Conservation (phyloP, 495 filamentous ascomycete species). For the Annulohypoxylon nitens region DNA sequence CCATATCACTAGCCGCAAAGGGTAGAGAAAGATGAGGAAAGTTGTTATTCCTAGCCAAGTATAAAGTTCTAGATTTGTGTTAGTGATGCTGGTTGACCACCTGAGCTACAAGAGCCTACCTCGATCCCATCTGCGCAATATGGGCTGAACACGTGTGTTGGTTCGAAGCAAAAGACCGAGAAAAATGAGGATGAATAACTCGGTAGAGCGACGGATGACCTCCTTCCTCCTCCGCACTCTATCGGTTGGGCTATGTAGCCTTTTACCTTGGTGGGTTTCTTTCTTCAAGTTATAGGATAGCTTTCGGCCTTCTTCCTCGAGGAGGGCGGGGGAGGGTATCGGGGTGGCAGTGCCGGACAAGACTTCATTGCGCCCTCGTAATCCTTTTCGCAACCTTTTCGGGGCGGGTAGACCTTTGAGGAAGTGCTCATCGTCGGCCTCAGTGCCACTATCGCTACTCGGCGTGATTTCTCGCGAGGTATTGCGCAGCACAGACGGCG, state of each 20-base stretch:
- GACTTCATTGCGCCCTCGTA: conserved; percentile 66
- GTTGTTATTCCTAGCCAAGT: conserved; percentile 38
- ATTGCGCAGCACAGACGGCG: conserved; percentile 37
- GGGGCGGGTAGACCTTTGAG: conserved; percentile 86
- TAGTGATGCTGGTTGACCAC: conserved; percentile 24
- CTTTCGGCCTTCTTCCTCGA: conserved; percentile 66
- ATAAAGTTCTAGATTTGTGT: conserved; percentile 51
- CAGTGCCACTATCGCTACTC: conserved; percentile 88
- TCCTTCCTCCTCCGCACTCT: conserved; percentile 59
- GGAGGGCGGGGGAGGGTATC: conserved; percentile 68
- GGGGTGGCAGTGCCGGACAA: conserved; percentile 67
- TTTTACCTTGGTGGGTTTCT: conserved; percentile 45
- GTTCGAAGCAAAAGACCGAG: conserved; percentile 56
- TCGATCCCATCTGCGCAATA: conserved; percentile 51
- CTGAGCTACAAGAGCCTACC: conserved; percentile 48
- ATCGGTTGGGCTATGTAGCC: conserved; percentile 49
- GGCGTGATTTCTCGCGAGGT: conserved; percentile 64
- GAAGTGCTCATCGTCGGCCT: conserved; percentile 89
- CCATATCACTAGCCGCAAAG: conserved; percentile 60
- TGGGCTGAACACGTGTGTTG: conserved; percentile 53
- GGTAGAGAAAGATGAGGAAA: conserved; percentile 58
- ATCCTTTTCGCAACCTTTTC: conserved; percentile 78
- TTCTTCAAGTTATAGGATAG: conserved; percentile 40
- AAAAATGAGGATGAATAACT: conserved; percentile 59
- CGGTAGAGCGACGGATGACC: conserved; percentile 58